Evolutionary conservation across 208 protist species (phyloP).

Genomic region (Leishmania tropica): DNA sequence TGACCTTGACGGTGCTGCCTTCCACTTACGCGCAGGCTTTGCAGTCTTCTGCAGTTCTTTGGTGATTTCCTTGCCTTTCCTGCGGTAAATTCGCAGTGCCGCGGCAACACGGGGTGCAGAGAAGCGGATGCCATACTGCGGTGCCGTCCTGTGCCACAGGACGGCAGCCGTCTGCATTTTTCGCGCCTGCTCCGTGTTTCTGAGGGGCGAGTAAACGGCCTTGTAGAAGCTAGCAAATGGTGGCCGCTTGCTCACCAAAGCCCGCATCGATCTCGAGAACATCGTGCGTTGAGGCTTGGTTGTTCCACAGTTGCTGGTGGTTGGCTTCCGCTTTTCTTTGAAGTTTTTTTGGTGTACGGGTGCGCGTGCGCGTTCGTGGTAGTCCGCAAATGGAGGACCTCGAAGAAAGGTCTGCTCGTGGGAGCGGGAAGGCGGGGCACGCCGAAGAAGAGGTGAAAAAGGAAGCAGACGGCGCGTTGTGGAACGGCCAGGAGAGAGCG

Average conservation of each 20-base stretch:
- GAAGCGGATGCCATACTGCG: slow-evolving; percentile 20
- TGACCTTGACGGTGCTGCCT: background rate
- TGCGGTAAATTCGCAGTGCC: slow-evolving; percentile 22
- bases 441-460: background rate
- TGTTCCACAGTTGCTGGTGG: background rate
- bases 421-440: background rate
- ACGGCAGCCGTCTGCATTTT: slow-evolving; percentile 21
- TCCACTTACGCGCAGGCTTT: background rate
- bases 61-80: background rate
- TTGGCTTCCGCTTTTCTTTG: background rate
- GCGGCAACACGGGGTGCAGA: slow-evolving; percentile 21
- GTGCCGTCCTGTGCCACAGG: slow-evolving; percentile 26
- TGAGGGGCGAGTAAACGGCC: slow-evolving; percentile 9
- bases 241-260: slow-evolving; percentile 23
- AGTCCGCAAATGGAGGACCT: background rate
- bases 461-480: background rate
- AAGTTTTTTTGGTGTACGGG: background rate
- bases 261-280: slow-evolving; percentile 25
- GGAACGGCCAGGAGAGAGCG: background rate
- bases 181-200: background rate
- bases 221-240: slow-evolving; percentile 37
- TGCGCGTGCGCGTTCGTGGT: background rate
- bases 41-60: background rate
- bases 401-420: background rate
- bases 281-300: background rate